A percentile compares a stretch with the other conserved stretches of the same genome.
These are phyloP conservation scores for Calocera viscosa DNA, from an alignment of 768 basidiomycete genomes.

Conservation along the genomic window DNA sequence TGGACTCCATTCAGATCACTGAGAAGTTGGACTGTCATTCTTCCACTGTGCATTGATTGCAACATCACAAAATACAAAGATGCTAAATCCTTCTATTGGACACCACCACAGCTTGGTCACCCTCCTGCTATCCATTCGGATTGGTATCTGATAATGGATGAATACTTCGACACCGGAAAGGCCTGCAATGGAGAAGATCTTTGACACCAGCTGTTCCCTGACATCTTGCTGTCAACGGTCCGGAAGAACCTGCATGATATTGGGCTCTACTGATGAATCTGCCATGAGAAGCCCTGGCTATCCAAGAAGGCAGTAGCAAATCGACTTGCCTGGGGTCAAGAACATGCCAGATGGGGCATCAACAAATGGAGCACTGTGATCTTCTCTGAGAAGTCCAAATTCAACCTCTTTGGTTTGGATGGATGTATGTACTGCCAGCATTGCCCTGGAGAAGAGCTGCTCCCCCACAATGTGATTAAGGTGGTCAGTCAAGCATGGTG, in stretches of 20 bases:
- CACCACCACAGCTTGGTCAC: not conserved
- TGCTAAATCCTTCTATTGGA: not conserved
- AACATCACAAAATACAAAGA: not conserved
- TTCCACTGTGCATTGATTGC: not conserved
- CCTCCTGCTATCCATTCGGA: not conserved
- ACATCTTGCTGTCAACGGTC: slow-evolving; percentile 2
- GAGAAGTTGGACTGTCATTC: not conserved
- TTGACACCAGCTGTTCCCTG: slow-evolving; percentile 11
- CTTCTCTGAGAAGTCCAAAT: slow-evolving; percentile 30
- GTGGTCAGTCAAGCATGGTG: slow-evolving; percentile 27
- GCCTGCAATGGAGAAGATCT: slow-evolving; percentile 6
- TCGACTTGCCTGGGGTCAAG: slow-evolving; percentile 20
- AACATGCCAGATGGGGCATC: slow-evolving; percentile 22
- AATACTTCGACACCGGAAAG: not conserved
- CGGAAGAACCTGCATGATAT: not conserved
- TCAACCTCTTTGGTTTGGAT: slow-evolving; percentile 27
- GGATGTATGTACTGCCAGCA: slow-evolving; percentile 26
- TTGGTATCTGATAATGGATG: not conserved
- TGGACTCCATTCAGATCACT: not conserved
- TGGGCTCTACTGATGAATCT: slow-evolving; percentile 11
- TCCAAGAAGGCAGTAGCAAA: slow-evolving; percentile 16
- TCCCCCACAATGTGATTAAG: slow-evolving; percentile 21
- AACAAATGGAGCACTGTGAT: slow-evolving; percentile 24
- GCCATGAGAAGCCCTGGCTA: slow-evolving; percentile 19
- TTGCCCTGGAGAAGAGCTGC: slow-evolving; percentile 22